Evolutionary conservation across 1,139 yeast species (phyloP).

Genomic region (Saccharomyces pastorianus): DNA sequence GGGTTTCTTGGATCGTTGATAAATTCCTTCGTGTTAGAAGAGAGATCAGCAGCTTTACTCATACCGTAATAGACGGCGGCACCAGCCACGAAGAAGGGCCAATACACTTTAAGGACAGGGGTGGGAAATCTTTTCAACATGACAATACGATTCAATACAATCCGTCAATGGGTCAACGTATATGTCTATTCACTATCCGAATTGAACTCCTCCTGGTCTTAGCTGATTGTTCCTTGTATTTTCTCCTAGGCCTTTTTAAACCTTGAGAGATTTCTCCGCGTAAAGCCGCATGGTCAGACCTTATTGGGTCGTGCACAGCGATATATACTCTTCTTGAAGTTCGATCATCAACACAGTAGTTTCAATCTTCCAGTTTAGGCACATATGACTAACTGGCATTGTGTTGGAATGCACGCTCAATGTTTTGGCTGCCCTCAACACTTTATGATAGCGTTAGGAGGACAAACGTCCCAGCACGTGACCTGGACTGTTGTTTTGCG

Average conservation of each 20-base stretch:
- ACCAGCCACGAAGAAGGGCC: slow-evolving; percentile 64
- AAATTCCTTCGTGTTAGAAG: slow-evolving; percentile 52
- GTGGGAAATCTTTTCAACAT: slow-evolving; percentile 41
- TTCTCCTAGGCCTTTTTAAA: background rate
- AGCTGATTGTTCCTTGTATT: background rate
- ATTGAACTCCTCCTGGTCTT: background rate
- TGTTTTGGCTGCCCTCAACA: background rate
- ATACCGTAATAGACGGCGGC: slow-evolving; percentile 49
- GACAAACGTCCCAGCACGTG: background rate
- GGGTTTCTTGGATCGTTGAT: slow-evolving; percentile 77
- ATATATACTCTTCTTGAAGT: background rate
- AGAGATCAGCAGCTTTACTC: slow-evolving; percentile 49
- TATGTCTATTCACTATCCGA: background rate
- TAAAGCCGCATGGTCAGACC: background rate
- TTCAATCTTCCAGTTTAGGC: background rate
- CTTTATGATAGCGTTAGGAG: background rate
- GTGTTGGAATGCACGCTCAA: too few species aligned
- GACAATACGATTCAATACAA: background rate
- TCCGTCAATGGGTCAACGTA: background rate
- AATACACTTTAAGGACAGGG: slow-evolving; percentile 50
- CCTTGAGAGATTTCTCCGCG: background rate
- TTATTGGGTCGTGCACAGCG: background rate
- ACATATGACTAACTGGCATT: background rate
- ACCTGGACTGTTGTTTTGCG: background rate
- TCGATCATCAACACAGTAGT: background rate